Evolutionary conservation across 805 yeast species (phyloP), one percentile per base, ranked within the genome.

Genomic region (Vanderwaltozyma polyspora): DNA sequence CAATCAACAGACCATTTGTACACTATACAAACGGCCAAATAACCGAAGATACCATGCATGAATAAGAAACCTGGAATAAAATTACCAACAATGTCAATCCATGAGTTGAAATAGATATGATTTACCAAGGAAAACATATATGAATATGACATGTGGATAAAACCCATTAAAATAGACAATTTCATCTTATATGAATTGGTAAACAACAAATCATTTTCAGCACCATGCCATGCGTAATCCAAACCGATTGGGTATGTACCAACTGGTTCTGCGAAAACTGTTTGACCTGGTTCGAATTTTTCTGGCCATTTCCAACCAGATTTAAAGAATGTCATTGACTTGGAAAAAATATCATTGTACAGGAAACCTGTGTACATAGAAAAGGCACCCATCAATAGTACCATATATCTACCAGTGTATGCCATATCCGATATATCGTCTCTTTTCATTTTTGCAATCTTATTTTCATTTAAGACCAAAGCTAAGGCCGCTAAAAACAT

Each of bases 391-490:
- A 79, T 79, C 19, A 79, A 50, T 29, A 79, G 58, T 25, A 79
- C 58, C 34, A 79, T 76, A 50, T 79, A 79, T 41, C 87, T 64
- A 30, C 87, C 87, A 24, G 69, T 64, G 49, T 61, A 79, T 1
- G 84, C 82, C 87, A 79, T 79, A 46, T 77, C 87, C 44, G 76
- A 76, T 19, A 79, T 78, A 57, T 79, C 87, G 51, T 75, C 86
- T 47, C 78, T 68, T 42, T 72, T 72, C 70, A 74, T 69, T 18
- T 60, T 59, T 17, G 64, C 71, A 34, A 78, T 63, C 26, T 56
- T 54, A 35, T 54, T 57, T 52, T 79, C 86, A 40, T 73, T 72
- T 28, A 65, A 48, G 8, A 79, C 79, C 38, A 79, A 55, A 4
- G 60, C 51, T 14, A 66, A 41, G 10, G 81, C 81, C 15, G 73